Base-by-base conservation (phyloP, 495 filamentous ascomycete genomes). In the Penicillium turbatum region DNA sequence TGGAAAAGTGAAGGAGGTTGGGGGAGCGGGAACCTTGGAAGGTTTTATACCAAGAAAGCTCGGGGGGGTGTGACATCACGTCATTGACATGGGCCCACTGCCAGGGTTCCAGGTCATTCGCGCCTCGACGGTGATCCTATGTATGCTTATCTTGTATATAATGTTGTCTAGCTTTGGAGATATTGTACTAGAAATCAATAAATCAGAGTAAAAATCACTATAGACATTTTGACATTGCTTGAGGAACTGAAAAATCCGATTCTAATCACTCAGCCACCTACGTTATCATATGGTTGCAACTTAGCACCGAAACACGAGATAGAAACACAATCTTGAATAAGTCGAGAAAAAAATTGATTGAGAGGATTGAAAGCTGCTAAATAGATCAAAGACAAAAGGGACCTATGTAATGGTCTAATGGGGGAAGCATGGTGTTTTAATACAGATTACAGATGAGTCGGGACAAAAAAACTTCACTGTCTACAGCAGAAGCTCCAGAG, bases 401-500 rank as follows among this genome's bases (percentile, higher is more conserved):
- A 67, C 63, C 67, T 57, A 56, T 65, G 48, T 45, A 51, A 34
- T 61, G 64, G 62, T 65, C 62, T 58, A 62, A 59, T 48, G 57
- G 55, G 60, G 56, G 44, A 64, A 47, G 49, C 49, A 61, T 43
- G 36, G 60, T 53, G 62, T 72, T 73, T 75, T 73, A 72, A 70
- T 75, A 75, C 72, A 75, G 62, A 75, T 72, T 72, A 72, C 65
- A 63, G 13, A 49, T 35, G 26, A 48, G 43, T 48, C 49, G 40
- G 47, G 34, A 45, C 9, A 21, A 19, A 12, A 31, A 30, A 15
- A 26, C 46, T n/a, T 49, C 31, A 46, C 53, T 43, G n/a, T 50
- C 67, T 86, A 99, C 67, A 99, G 81, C 64, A 97, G 76, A 60
- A 99, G 78, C 75, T 96, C 90, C 51, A 99, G 78, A 45, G 95